These are phyloP conservation scores for Geosmithia flava DNA, from an alignment of 2,329 filamentous ascomycete species.

Conservation along the genomic window DNA sequence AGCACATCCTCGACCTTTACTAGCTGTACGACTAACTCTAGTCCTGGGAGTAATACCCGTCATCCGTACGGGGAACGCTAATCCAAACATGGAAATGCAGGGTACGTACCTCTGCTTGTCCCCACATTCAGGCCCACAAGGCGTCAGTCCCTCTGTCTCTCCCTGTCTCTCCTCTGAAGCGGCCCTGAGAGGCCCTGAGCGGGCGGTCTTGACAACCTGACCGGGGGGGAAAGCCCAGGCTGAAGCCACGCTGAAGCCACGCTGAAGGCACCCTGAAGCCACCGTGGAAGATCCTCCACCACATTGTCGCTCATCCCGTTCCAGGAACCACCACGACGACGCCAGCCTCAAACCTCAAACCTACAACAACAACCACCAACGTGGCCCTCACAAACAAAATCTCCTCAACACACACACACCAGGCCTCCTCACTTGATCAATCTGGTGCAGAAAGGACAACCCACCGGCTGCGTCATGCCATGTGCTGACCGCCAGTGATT, in stretches of 20 bases:
- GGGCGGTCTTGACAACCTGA: too few species aligned
- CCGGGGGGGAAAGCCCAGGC: too few species aligned
- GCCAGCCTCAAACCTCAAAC: neutral
- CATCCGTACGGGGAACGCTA: too few species aligned
- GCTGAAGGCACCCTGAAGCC: neutral
- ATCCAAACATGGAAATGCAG: too few species aligned
- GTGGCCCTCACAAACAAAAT: neutral
- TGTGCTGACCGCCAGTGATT: neutral
- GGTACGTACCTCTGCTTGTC: too few species aligned
- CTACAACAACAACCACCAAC: neutral
- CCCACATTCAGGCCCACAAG: too few species aligned
- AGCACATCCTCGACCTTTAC: too few species aligned
- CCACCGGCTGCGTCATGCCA: neutral
- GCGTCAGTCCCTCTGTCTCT: too few species aligned
- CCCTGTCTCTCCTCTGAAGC: too few species aligned
- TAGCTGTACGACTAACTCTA: too few species aligned
- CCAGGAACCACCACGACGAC: neutral
- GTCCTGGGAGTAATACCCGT: too few species aligned
- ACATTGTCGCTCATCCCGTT: neutral
- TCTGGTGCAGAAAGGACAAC: slow-evolving; percentile 10
- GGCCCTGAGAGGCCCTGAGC: too few species aligned
- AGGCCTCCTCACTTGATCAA: slow-evolving; percentile 2
- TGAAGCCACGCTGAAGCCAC: neutral
- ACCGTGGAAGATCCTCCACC: neutral
- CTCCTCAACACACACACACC: neutral